Percentiles rank a stretch among this genome's conserved stretches.
phyloP scores from a whole-genome alignment of 352 stramenopile genomes.

The Globisporangium nodosum region DNA sequence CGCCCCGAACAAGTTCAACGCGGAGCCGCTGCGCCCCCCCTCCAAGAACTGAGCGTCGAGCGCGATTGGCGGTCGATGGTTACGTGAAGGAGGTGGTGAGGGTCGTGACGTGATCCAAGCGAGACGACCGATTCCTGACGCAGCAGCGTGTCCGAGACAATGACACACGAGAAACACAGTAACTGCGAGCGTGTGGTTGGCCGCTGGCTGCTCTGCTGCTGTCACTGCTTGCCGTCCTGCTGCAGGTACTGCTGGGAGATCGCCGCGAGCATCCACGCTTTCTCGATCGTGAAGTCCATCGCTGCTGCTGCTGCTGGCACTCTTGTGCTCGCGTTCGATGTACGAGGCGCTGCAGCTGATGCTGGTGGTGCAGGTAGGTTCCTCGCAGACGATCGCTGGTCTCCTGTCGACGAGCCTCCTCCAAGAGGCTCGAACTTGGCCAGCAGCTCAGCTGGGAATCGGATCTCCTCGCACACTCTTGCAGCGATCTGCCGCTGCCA shows the following conservation, averaged over 20 bases:
- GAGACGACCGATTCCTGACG: too few relatives aligned
- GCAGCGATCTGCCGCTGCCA: constrained; percentile 19
- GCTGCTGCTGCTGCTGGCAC: not conserved
- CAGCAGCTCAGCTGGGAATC: constrained; percentile 19
- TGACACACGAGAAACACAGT: too few relatives aligned
- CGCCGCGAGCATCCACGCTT: constrained; percentile 33
- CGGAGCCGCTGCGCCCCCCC: constrained; percentile 44
- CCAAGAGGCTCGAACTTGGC: not conserved
- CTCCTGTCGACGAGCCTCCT: not conserved
- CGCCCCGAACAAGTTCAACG: constrained; percentile 29
- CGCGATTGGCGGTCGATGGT: not conserved
- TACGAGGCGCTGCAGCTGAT: not conserved
- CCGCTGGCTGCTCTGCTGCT: not conserved
- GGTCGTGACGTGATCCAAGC: not conserved
- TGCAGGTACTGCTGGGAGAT: constrained; percentile 31
- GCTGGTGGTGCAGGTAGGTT: not conserved
- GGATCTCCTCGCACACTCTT: constrained; percentile 30
- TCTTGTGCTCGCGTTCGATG: not conserved
- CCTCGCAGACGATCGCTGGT: too few relatives aligned
- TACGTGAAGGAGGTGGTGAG: not conserved
- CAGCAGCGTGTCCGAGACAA: too few relatives aligned
- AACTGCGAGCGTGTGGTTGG: too few relatives aligned
- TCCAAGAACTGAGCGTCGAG: constrained; percentile 49
- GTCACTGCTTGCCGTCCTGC: not conserved
- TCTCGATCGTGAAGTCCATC: constrained; percentile 18